A percentile compares a stretch with the other conserved stretches of the same genome.
phyloP scores from a whole-genome alignment of 768 basidiomycete genomes.

The Kwoniella sp. region DNA sequence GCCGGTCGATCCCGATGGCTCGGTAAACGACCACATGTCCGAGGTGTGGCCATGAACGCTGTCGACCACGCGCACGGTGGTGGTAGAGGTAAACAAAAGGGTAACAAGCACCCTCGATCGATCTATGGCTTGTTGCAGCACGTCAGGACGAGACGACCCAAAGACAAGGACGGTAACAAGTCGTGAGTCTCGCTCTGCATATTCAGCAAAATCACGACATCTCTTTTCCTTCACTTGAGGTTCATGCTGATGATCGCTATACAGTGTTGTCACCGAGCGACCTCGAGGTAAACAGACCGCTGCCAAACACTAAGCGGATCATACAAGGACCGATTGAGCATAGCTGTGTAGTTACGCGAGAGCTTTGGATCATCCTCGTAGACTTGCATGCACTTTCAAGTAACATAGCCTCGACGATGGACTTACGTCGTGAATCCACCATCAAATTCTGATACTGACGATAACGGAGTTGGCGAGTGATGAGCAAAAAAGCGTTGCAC shows the following conservation, averaged over 20 bases:
- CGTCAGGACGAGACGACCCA: conserved; percentile 84
- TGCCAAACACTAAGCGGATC: conserved; percentile 32
- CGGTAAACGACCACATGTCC: conserved; percentile 78
- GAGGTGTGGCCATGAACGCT: conserved; percentile 98
- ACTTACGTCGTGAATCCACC: too few relatives aligned
- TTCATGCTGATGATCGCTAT: neutral
- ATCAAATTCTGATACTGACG: too few relatives aligned
- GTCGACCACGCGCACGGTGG: conserved; percentile 79
- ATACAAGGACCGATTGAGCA: too few relatives aligned
- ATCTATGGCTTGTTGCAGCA: conserved; percentile 94
- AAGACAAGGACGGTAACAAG: conserved; percentile 82
- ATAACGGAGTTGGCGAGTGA: too few relatives aligned
- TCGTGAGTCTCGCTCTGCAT: conserved; percentile 33
- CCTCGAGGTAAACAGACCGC: conserved; percentile 47
- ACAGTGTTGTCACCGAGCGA: conserved; percentile 53
- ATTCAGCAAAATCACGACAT: neutral
- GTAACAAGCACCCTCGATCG: conserved; percentile 88
- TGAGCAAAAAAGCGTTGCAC: too few relatives aligned
- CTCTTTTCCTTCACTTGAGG: neutral
- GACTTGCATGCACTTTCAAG: too few relatives aligned
- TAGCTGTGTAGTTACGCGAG: too few relatives aligned
- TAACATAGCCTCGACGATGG: too few relatives aligned
- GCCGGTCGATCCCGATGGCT: conserved; percentile 88
- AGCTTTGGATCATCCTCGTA: too few relatives aligned
- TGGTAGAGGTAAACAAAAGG: conserved; percentile 96